These are phyloP conservation scores for Xenosphaeropsis pyriputrescens DNA, from an alignment of 2,329 filamentous ascomycete genomes.

Conservation along the genomic window DNA sequence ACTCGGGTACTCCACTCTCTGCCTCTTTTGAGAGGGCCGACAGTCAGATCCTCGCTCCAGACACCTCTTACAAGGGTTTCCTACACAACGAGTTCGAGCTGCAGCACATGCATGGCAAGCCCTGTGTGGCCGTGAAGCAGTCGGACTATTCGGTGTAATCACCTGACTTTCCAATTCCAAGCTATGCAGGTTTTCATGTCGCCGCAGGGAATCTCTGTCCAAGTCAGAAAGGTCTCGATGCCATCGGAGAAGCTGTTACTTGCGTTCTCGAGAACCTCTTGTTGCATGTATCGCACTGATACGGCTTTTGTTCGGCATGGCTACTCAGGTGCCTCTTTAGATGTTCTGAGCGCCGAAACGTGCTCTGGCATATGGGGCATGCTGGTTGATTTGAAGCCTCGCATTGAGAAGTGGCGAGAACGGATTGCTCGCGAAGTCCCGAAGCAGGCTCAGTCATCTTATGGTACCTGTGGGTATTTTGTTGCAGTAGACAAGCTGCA, in stretches of 20 bases:
- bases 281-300: constrained; percentile 9
- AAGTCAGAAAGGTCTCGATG: neutral
- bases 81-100: constrained; percentile 10
- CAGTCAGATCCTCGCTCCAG: too few species aligned
- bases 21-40: too few species aligned
- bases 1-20: too few species aligned
- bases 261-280: constrained; percentile 13
- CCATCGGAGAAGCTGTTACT: neutral
- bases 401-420: too few species aligned
- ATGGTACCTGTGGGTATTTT: too few species aligned
- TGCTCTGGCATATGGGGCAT: constrained; percentile 9
- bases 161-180: neutral
- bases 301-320: constrained; percentile 8
- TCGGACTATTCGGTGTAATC: neutral
- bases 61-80: constrained; percentile 4
- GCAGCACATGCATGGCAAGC: constrained; percentile 10
- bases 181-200: constrained; percentile 7
- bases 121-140: neutral
- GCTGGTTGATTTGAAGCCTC: neutral
- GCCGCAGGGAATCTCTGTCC: constrained; percentile 10
- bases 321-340: constrained; percentile 11
- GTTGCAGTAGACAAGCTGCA: too few species aligned
- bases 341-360: constrained; percentile 10
- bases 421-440: too few species aligned
- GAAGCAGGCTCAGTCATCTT: too few species aligned